Conservation (phyloP, 257 asterid species). For the Ocimum tenuiflorum region DNA sequence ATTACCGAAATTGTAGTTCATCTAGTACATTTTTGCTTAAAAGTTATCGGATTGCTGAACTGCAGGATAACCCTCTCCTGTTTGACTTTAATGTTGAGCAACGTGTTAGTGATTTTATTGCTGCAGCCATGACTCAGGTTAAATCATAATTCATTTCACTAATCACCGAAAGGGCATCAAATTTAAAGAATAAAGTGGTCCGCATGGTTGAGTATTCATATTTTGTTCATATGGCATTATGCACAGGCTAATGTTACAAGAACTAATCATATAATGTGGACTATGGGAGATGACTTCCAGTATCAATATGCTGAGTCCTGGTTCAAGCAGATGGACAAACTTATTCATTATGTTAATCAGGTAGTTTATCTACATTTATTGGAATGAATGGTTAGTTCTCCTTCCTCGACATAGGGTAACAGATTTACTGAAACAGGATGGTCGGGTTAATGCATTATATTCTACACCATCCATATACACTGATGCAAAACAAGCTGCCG, state of each 20-base stretch:
- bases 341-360: slow-evolving; percentile 80
- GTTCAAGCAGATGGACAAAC: slow-evolving; percentile 94
- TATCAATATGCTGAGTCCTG: slow-evolving; percentile 83
- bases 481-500: slow-evolving; percentile 62
- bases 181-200: neutral
- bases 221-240: slow-evolving; percentile 18
- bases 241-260: slow-evolving; percentile 75
- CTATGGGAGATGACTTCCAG: slow-evolving; percentile 88
- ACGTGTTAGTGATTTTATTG: slow-evolving; percentile 62
- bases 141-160: neutral
- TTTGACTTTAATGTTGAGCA: slow-evolving; percentile 56
- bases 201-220: neutral
- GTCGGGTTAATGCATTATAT: slow-evolving; percentile 74
- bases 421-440: slow-evolving; percentile 53
- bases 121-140: slow-evolving; percentile 74
- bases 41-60: slow-evolving; percentile 13
- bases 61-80: slow-evolving; percentile 70
- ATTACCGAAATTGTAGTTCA: neutral
- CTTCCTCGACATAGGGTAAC: neutral
- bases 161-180: neutral
- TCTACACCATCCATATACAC: slow-evolving; percentile 81
- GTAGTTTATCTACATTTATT: slow-evolving; percentile 24
- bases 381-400: neutral
- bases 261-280: slow-evolving; percentile 87
- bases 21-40: neutral